A percentile compares a stretch with the other conserved stretches of the same genome.
phyloP scores from a whole-genome alignment of 371 early-diverging fungal genomes.

The Mortierella sp. region DNA sequence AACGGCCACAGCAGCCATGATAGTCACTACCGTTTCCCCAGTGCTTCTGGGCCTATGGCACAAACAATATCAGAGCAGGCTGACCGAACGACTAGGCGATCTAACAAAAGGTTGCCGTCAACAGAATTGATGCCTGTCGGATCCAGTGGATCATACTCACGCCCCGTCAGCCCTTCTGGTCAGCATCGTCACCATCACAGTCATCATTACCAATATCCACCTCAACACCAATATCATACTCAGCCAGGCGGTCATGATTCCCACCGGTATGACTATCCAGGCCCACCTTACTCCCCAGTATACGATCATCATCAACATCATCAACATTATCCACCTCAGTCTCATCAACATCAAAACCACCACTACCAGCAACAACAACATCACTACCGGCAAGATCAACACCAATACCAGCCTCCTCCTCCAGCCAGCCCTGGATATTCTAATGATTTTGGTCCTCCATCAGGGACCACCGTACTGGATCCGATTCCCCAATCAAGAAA shows the following conservation, averaged over 20 bases:
- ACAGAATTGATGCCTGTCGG: constrained; percentile 14
- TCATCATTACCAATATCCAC: constrained; percentile 12
- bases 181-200: constrained; percentile 1
- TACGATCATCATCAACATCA: neutral
- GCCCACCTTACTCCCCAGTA: constrained; percentile 9
- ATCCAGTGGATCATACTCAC: constrained; percentile 25
- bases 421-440: constrained; percentile 7
- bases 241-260: constrained; percentile 23
- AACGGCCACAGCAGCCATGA: constrained; percentile 6
- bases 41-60: neutral
- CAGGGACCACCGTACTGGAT: neutral
- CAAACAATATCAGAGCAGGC: neutral
- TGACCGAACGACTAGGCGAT: constrained; percentile 12
- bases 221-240: constrained; percentile 10
- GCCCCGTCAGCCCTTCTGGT: neutral
- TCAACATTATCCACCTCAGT: constrained; percentile 8
- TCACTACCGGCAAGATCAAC: constrained; percentile 2
- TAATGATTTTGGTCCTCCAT: neutral
- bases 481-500: constrained; percentile 7
- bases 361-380: constrained; percentile 6
- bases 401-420: constrained; percentile 1
- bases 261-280: constrained; percentile 14
- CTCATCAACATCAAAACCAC: constrained; percentile 12
- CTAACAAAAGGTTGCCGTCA: constrained; percentile 35
- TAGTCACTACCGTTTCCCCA: constrained; percentile 16